Evolutionary conservation across 164 flowering plant species (phyloP), one percentile per base, ranked within the genome.

Genomic region (Nymphaea thermarum): DNA sequence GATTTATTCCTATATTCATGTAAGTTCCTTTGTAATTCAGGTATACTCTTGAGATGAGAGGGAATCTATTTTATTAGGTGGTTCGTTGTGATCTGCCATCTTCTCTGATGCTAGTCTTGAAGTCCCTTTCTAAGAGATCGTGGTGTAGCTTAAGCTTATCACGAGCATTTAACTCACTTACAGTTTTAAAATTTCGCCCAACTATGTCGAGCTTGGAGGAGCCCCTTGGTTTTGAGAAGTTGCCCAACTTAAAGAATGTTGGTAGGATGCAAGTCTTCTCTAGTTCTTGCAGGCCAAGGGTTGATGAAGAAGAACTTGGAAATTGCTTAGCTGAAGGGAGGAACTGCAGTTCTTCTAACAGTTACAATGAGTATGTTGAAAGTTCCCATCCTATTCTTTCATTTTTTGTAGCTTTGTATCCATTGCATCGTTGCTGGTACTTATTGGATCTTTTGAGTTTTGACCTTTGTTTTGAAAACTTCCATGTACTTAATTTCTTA

Each of bases 201-300:
- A 78, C 73, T 43, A 91, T 91, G 96, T 91, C 97, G n/a, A 91
- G 97, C 73, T 82, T 94, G 86, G 90, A 89, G 81, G 87, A 93
- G 76, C 90, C 95, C 4, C 82, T 88, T 66, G 83, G 88, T 73
- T 74, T 89, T 68, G 93, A 91, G 73, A 86, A 85, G 76, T 71
- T 86, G 51, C 87, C 89, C 43, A 84, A 81, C 80, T 77, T 86
- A 87, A 81, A 81, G 71, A 78, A 81, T 64, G 71, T 87, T 71
- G 87, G 86, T 70, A 74, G 85, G 75, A 74, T 87, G 43, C 85
- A 76, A 71, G 81, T 87, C 71, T 91, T 88, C 42, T 77, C 89
- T 43, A 72, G 81, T 82, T 84, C 86, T 67, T 89, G 95, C 80
- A 83, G 89, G 57, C 83, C 95, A 43, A 71, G 80, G 51, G 68